Evolutionary conservation across 495 filamentous ascomycete genomes (phyloP).

Genomic region (Xylaria intraflava): DNA sequence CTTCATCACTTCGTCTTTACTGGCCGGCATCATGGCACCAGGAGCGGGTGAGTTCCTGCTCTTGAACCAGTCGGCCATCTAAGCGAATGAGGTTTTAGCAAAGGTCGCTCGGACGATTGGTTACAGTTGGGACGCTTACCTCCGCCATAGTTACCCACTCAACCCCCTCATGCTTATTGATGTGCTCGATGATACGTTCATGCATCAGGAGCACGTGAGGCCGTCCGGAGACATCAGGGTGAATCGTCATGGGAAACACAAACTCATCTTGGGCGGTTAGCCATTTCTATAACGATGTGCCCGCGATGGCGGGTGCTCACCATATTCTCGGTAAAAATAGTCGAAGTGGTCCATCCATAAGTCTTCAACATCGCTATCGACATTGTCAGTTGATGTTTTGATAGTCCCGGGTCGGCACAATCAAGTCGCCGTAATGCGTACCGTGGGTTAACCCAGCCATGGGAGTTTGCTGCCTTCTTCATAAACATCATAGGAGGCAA

Average conservation of each 20-base stretch:
- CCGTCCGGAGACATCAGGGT: slow-evolving; percentile 61
- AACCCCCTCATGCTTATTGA: slow-evolving; percentile 66
- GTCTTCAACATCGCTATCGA: slow-evolving; percentile 41
- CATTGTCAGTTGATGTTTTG: not conserved
- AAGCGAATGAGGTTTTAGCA: slow-evolving; percentile 7
- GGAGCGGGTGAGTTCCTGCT: slow-evolving; percentile 58
- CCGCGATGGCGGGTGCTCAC: not conserved
- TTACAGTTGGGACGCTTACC: slow-evolving; percentile 15
- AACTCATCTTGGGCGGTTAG: slow-evolving; percentile 46
- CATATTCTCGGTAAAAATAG: slow-evolving; percentile 49
- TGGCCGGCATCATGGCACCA: slow-evolving; percentile 63
- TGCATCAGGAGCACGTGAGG: slow-evolving; percentile 65
- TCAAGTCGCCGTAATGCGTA: no score
- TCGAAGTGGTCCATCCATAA: slow-evolving; percentile 52
- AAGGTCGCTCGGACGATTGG: not conserved
- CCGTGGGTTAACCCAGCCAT: slow-evolving; percentile 48
- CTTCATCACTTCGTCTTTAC: slow-evolving; percentile 49
- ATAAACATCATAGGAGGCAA: slow-evolving; percentile 50
- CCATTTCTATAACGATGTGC: not conserved
- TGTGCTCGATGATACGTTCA: slow-evolving; percentile 51
- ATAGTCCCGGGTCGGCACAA: no score
- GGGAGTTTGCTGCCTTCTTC: slow-evolving; percentile 39
- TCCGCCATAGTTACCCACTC: slow-evolving; percentile 70
- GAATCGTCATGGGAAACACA: slow-evolving; percentile 63
- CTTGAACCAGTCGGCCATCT: slow-evolving; percentile 54